Conservation (phyloP, 2,329 filamentous ascomycete genomes). For the Aspergillus intermedius region DNA sequence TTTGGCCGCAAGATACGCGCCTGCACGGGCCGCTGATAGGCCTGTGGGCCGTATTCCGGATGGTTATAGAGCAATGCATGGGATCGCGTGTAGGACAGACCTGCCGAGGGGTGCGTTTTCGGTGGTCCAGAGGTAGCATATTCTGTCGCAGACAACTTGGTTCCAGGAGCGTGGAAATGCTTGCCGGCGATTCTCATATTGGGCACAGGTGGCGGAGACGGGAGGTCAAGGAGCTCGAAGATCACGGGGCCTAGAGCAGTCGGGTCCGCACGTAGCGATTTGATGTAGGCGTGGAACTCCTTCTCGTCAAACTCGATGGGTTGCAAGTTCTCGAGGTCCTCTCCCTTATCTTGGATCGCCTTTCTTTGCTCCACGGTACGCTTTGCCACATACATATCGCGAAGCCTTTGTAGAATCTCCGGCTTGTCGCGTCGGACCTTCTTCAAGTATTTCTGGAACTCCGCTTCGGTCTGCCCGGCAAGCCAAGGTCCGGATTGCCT, state of each 20-base stretch:
- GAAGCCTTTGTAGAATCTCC: conserved; percentile 32
- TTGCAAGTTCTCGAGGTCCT: conserved; percentile 25
- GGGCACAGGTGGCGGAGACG: conserved; percentile 36
- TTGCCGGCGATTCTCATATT: conserved; percentile 26
- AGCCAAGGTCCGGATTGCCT: conserved; percentile 56
- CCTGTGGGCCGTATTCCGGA: conserved; percentile 55
- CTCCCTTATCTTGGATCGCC: conserved; percentile 36
- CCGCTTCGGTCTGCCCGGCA: conserved; percentile 48
- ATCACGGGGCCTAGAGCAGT: conserved; percentile 48
- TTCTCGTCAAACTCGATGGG: conserved; percentile 34
- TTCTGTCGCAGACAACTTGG: conserved; percentile 32
- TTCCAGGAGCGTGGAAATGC: conserved; percentile 31
- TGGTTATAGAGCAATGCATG: conserved; percentile 53
- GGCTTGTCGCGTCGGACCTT: conserved; percentile 38
- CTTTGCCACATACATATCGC: conserved; percentile 27
- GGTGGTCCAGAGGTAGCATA: conserved; percentile 47
- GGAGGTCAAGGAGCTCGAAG: conserved; percentile 52
- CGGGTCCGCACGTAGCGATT: conserved; percentile 37
- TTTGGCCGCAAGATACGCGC: conserved; percentile 52
- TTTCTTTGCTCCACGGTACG: conserved; percentile 30
- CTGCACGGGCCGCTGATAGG: conserved; percentile 45
- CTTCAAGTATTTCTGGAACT: conserved; percentile 49
- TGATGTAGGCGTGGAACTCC: conserved; percentile 42
- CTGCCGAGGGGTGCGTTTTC: conserved; percentile 59
- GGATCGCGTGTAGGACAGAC: conserved; percentile 55